phyloP scores from a whole-genome alignment of 441 rosid species.

The Manihot esculenta region DNA sequence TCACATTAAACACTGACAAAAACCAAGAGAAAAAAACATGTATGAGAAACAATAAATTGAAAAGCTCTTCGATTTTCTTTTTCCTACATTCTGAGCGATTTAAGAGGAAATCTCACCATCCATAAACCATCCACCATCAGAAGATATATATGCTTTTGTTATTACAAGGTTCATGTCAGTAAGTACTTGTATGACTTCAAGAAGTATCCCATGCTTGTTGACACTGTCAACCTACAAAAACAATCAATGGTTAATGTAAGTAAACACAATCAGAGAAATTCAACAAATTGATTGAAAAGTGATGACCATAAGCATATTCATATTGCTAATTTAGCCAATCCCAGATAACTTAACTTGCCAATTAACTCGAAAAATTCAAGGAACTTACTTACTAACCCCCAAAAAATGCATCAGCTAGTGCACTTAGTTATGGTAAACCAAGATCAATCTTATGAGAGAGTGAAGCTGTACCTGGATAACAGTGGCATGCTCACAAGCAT shows the following conservation, averaged over 20 bases:
- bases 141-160: slow-evolving; percentile 82
- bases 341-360: neutral
- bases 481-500: slow-evolving; percentile 66
- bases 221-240: slow-evolving; percentile 69
- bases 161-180: slow-evolving; percentile 81
- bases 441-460: neutral
- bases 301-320: neutral
- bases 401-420: neutral
- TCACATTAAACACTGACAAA: slow-evolving; percentile 74
- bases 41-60: slow-evolving; percentile 4
- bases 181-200: slow-evolving; percentile 87
- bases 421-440: slow-evolving; percentile 18
- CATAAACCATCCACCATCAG: slow-evolving; percentile 97
- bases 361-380: slow-evolving; percentile 1
- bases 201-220: slow-evolving; percentile 82
- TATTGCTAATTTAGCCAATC: neutral
- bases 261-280: slow-evolving; percentile 1
- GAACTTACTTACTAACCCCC: neutral
- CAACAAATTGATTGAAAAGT: neutral
- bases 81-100: neutral
- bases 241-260: neutral
- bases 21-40: neutral
- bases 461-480: slow-evolving; percentile 59
- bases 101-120: slow-evolving; percentile 51
- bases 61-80: neutral